Evolutionary conservation across 2,329 filamentous ascomycete species (phyloP), one percentile per base, ranked within the genome.

Genomic region (Pseudodiploospora longispora): DNA sequence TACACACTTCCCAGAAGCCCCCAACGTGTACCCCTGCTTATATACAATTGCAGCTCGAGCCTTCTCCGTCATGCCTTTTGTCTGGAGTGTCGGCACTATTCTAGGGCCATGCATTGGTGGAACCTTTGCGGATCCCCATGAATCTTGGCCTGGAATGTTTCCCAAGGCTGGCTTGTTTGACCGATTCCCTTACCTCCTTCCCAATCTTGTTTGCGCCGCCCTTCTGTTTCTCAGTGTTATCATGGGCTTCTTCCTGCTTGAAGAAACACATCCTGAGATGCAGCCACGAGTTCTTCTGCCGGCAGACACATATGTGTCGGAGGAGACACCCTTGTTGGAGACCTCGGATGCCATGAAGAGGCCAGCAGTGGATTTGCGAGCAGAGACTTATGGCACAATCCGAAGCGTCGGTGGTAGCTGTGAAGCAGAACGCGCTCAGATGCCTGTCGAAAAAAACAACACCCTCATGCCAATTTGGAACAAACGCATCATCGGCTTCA

Each of bases 31-130:
- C 35, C 36, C 19, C 28, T n/a, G 9, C 42, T 30, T 40, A 49
- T 56, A 55, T 39, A 38, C 35, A 42, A 31, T 29, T 4, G 49
- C 55, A 87, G 85, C 88, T 47, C 80, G 84, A 49, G 90, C 90
- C 29, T 95, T 90, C 62, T 82, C 88, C 3, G 79, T 95, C 37
- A 95, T 96, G 87, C 90, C 90, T 1, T 95, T 95, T 58, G 85
- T 95, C 6, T 96, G 90, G 89, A 84, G 78, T 38, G 82, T 95
- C 42, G 90, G 90, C 27, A 94, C 87, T 7, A 95, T 95, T 51
- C 74, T 95, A 42, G 90, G 90, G 0, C 86, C 90, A 50, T 86
- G 85, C 5, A 88, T 96, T 52, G 91, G 91, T 47, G 91, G 91
- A 31, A 79, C 84, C 44, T 88, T 95, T 60, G 85, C 89, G 47